Evolutionary conservation across 805 yeast species (phyloP).

Genomic region (Yamadazyma philogaea): DNA sequence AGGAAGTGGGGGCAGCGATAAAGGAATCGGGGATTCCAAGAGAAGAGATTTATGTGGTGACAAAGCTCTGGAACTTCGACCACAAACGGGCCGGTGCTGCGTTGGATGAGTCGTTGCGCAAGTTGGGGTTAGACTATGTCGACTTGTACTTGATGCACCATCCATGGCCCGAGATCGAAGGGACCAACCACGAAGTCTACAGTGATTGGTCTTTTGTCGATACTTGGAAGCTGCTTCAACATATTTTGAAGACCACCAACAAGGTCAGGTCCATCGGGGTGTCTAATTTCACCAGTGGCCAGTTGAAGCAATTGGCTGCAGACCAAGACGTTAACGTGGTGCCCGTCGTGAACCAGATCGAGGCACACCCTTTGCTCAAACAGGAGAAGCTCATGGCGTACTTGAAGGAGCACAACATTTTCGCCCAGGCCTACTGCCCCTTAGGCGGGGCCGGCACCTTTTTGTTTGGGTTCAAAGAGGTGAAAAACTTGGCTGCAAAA

Average conservation of each 20-base stretch:
- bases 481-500: conserved; percentile 53
- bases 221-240: conserved; percentile 59
- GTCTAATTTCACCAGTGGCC: conserved; percentile 55
- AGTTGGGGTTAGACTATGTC: conserved; percentile 49
- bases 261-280: conserved; percentile 62
- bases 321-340: conserved; percentile 51
- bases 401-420: conserved; percentile 53
- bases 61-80: conserved; percentile 83
- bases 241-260: conserved; percentile 55
- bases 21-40: conserved; percentile 67
- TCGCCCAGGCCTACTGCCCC: conserved; percentile 74
- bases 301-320: conserved; percentile 66
- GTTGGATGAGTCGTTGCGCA: conserved; percentile 33
- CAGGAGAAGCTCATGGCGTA: conserved; percentile 62
- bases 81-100: conserved; percentile 18
- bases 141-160: conserved; percentile 68
- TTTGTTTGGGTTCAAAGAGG: conserved; percentile 54
- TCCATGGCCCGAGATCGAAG: conserved; percentile 63
- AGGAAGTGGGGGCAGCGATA: conserved; percentile 67
- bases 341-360: conserved; percentile 68
- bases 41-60: conserved; percentile 71
- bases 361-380: conserved; percentile 84
- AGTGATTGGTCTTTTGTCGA: conserved; percentile 55
- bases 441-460: conserved; percentile 82
- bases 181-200: conserved; percentile 38